Base-by-base conservation (phyloP, 345 rosid genomes). In the Ceriops zippeliana region DNA sequence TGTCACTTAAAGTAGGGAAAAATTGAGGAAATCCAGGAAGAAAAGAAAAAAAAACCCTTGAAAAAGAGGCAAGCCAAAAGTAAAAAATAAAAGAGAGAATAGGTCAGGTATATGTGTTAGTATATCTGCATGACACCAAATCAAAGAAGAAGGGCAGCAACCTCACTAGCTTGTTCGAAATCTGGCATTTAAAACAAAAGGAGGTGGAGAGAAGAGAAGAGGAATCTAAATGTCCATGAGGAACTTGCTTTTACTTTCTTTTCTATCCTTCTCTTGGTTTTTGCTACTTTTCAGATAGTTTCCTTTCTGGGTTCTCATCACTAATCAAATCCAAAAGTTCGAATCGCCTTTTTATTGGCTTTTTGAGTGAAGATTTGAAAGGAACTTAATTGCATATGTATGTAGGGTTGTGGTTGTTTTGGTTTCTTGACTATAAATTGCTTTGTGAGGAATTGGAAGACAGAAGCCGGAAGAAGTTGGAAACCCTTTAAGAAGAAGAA, bases 91-190 rank as follows among this genome's bases (percentile, higher is more conserved):
- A 7, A 27, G 62, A 28, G 32, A 66, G 20, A 52, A 10, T 53
- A 27, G 64, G 58, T 52, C 31, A 28, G 72, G 82, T 70, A 46
- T 83, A 84, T 79, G 83, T 84, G 89, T 81, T 71, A 52, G 80
- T 78, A 61, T 79, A 75, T 72, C 73, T 78, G 80, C 82, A 70
- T 70, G 86, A 80, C 87, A 79, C 80, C 86, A 58, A 79, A 83
- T 76, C 80, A 54, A 69, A 34, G 71, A 63, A 46, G 47, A 52
- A 67, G 35, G 46, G 62, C 22, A 63, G 59, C 24, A 70, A 53
- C 71, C 73, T 78, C 79, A 73, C 62, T 34, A 7, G 37, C 37
- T 75, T 56, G 70, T 75, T 80, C 69, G 63, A 76, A 75, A 65
- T 62, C 47, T 70, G 66, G 38, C 80, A 47, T 73, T 78, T 75